Percentiles rank a stretch among this genome's conserved stretches.
phyloP scores from a whole-genome alignment of 1,284 basidiomycete genomes.

The Pseudozyma pruni region DNA sequence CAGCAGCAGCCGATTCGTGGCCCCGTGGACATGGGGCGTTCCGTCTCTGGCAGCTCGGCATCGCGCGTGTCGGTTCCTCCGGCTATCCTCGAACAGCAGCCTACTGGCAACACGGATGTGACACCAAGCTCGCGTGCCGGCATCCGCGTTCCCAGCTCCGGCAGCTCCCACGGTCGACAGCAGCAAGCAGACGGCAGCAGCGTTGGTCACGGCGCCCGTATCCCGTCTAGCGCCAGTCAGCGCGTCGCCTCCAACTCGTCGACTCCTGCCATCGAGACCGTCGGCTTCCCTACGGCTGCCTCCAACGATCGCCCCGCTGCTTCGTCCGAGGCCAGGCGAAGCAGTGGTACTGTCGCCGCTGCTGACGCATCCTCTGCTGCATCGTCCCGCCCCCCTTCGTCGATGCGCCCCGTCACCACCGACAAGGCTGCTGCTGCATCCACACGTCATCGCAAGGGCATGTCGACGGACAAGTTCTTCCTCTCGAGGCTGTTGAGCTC shows the following conservation, averaged over 20 bases:
- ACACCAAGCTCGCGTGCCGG: slow-evolving; percentile 7
- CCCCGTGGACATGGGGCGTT: slow-evolving; percentile 38
- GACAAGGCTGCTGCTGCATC: slow-evolving; percentile 21
- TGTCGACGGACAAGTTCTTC: slow-evolving; percentile 64
- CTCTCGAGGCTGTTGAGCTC: slow-evolving; percentile 53
- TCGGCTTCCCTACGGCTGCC: slow-evolving; percentile 35
- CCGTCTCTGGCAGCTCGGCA: slow-evolving; percentile 32
- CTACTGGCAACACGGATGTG: slow-evolving; percentile 6
- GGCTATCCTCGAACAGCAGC: slow-evolving; percentile 31
- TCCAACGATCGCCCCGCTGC: slow-evolving; percentile 11
- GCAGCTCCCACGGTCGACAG: slow-evolving; percentile 18
- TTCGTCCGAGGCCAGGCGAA: slow-evolving; percentile 6
- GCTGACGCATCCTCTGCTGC: slow-evolving; percentile 4
- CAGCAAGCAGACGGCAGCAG: slow-evolving; percentile 3
- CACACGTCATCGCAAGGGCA: slow-evolving; percentile 58
- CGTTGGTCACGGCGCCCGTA: slow-evolving; percentile 1
- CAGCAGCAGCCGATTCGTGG: no score
- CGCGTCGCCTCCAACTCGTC: slow-evolving; percentile 31
- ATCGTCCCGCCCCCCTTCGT: slow-evolving; percentile 19
- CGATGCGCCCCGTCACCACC: slow-evolving; percentile 6
- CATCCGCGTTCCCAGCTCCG: slow-evolving; percentile 27
- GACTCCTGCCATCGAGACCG: slow-evolving; percentile 20
- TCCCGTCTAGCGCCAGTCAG: slow-evolving; percentile 15
- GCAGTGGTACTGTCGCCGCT: not conserved
- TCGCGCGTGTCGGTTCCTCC: slow-evolving; percentile 41